Percentiles rank a stretch among this genome's conserved stretches.
Conservation (phyloP, 2,329 filamentous ascomycete genomes). For the Aspergillus viridinutans region DNA sequence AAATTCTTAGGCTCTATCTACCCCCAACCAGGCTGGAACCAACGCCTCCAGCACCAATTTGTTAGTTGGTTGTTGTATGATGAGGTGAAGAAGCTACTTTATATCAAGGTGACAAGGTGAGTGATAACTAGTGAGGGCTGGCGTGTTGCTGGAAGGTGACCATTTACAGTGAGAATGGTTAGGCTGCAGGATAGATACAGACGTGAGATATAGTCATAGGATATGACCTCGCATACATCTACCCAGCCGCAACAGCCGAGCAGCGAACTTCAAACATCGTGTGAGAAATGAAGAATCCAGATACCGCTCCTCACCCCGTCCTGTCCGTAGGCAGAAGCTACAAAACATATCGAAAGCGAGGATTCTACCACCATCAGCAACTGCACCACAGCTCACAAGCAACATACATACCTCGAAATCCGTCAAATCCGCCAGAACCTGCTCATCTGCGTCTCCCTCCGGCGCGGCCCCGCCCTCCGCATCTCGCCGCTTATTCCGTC, state of each 20-base stretch:
- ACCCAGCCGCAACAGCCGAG: too few relatives aligned
- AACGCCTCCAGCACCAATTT: neutral
- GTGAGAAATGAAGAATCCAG: too few relatives aligned
- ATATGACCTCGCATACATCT: too few relatives aligned
- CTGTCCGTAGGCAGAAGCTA: too few relatives aligned
- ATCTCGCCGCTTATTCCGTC: conserved; percentile 19
- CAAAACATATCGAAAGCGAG: conserved; percentile 1
- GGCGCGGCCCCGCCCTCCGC: neutral
- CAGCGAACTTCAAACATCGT: too few relatives aligned
- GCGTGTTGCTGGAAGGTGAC: too few relatives aligned
- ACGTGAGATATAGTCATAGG: too few relatives aligned
- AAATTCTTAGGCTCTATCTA: conserved; percentile 1
- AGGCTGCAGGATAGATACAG: too few relatives aligned
- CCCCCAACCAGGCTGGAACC: neutral
- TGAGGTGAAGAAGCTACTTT: neutral
- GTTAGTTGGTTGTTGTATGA: neutral
- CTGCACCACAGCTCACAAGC: neutral
- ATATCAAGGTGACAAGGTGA: too few relatives aligned
- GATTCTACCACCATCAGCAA: conserved; percentile 2
- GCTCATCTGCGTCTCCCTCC: neutral
- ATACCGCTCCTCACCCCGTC: too few relatives aligned
- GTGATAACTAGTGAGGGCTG: too few relatives aligned
- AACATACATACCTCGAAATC: conserved; percentile 23
- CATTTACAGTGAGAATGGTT: too few relatives aligned
- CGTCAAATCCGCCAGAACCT: conserved; percentile 21